Percentiles rank a stretch among this genome's conserved stretches.
Evolutionary conservation across 768 basidiomycete genomes (phyloP).

Genomic region (Royoungia palumana): DNA sequence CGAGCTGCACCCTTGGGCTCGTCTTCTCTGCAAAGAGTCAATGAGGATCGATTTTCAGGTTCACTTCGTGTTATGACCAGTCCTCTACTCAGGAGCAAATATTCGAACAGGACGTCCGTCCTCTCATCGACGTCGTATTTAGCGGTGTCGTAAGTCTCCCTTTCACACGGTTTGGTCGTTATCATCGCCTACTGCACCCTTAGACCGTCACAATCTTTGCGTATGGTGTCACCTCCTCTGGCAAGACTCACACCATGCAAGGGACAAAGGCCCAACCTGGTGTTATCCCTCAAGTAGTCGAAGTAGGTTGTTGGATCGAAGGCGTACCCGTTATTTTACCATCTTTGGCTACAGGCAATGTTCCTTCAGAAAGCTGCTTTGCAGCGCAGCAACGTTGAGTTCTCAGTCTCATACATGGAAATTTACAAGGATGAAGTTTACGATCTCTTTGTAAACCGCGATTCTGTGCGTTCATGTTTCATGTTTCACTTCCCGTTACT

Average conservation of each 20-base stretch:
- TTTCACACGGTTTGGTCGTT: background rate
- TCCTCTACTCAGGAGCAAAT: constrained; percentile 72
- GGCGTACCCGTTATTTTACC: background rate
- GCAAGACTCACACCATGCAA: constrained; percentile 94
- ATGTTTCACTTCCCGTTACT: background rate
- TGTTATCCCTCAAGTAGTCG: constrained; percentile 79
- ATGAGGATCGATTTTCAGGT: constrained; percentile 37
- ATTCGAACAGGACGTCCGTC: constrained; percentile 70
- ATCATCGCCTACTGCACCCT: background rate
- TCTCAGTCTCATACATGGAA: constrained; percentile 77
- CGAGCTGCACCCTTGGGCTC: no score
- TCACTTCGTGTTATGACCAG: constrained; percentile 75
- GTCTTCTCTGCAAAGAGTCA: background rate
- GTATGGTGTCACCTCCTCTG: constrained; percentile 88
- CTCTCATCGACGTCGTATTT: constrained; percentile 75
- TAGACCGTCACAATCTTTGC: constrained; percentile 87
- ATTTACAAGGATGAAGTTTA: constrained; percentile 92
- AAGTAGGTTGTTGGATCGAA: constrained; percentile 41
- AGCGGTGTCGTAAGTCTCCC: constrained; percentile 60
- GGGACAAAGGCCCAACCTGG: constrained; percentile 72
- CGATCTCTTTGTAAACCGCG: constrained; percentile 74
- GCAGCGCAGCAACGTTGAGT: constrained; percentile 41
- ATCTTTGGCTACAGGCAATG: constrained; percentile 44
- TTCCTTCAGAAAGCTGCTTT: constrained; percentile 47
- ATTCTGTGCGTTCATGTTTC: constrained; percentile 45